Percentiles rank a stretch among this genome's conserved stretches.
phyloP scores from a whole-genome alignment of 129 eudicot species.

The Centrapalus pauciflorus region DNA sequence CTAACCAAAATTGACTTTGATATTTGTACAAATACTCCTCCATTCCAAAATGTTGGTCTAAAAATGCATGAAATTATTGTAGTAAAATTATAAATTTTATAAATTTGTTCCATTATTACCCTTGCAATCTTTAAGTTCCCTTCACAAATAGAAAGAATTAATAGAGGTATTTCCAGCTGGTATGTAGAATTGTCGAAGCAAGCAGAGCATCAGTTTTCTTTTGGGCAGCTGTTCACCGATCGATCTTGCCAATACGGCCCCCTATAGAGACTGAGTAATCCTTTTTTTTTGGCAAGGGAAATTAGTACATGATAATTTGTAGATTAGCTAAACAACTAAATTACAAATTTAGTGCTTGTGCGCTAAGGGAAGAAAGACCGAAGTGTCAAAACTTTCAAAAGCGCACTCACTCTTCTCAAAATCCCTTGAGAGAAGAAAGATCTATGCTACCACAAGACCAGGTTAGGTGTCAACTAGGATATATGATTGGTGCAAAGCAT shows the following conservation, averaged over 20 bases:
- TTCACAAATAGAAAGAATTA: neutral
- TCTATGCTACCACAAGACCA: no score
- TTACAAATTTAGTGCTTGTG: neutral
- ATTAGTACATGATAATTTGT: neutral
- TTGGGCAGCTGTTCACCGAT: no score
- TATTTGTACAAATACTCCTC: neutral
- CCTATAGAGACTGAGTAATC: no score
- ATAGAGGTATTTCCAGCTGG: neutral
- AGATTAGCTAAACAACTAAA: neutral
- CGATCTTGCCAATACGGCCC: no score
- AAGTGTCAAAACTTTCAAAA: neutral
- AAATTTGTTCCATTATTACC: neutral
- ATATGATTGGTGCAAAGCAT: no score
- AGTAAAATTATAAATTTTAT: neutral
- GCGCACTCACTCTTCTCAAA: no score
- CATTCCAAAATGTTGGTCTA: neutral
- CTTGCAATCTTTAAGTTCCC: neutral
- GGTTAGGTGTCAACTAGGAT: no score
- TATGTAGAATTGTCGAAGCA: no score
- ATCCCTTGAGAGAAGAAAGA: no score
- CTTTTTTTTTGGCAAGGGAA: no score
- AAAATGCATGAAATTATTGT: neutral
- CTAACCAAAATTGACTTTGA: conserved; percentile 5
- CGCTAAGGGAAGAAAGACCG: conserved; percentile 3
- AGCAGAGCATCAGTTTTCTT: no score